phyloP scores from a whole-genome alignment of 805 yeast genomes.

The Metschnikowia koreensis region DNA sequence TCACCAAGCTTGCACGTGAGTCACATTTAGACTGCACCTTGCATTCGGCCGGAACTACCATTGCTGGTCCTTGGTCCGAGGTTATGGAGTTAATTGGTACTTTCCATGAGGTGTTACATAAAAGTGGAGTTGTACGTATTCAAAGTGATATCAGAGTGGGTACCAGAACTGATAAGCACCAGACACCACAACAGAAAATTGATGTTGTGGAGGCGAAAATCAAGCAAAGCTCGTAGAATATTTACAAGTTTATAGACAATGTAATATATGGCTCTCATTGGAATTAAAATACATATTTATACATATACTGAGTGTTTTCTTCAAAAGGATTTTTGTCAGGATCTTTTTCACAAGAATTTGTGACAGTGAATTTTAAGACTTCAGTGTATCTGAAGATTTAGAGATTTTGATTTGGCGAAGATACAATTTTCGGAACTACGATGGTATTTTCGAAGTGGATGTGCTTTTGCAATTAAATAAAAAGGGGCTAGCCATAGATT shows the following conservation, averaged over 20 bases:
- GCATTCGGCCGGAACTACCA: constrained; percentile 92
- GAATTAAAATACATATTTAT: too few relatives aligned
- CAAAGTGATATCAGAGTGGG: constrained; percentile 88
- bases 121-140: constrained; percentile 67
- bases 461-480: too few relatives aligned
- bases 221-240: constrained; percentile 5
- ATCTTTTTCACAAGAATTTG: too few relatives aligned
- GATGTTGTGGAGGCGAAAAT: constrained; percentile 57
- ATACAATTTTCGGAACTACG: too few relatives aligned
- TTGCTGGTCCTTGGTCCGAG: constrained; percentile 90
- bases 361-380: too few relatives aligned
- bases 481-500: too few relatives aligned
- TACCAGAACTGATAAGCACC: constrained; percentile 73
- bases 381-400: too few relatives aligned
- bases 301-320: too few relatives aligned
- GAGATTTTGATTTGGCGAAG: too few relatives aligned
- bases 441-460: too few relatives aligned
- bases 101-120: constrained; percentile 69
- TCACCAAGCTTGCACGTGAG: constrained; percentile 60
- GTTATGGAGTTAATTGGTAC: constrained; percentile 78
- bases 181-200: constrained; percentile 70
- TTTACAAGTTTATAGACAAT: not conserved
- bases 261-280: too few relatives aligned
- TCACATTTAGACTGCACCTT: constrained; percentile 65
- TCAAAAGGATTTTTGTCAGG: too few relatives aligned